Evolutionary conservation across 176 grass and related monocot genomes (phyloP).

Genomic region (Pontederia crassipes): DNA sequence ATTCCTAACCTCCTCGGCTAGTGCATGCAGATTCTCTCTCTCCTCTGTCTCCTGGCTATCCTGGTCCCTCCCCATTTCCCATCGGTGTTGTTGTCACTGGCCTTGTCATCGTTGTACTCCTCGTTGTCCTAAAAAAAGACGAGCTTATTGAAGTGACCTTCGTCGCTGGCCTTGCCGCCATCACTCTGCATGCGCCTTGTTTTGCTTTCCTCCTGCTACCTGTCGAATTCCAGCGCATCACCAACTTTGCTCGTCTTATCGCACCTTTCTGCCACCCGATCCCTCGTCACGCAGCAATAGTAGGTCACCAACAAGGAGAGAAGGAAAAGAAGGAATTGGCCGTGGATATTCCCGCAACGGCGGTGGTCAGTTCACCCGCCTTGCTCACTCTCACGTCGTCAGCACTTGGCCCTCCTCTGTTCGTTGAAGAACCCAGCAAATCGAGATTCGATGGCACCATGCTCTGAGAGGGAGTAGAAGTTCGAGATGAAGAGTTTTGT

Average conservation of each 20-base stretch:
- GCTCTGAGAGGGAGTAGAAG: conserved; percentile 18
- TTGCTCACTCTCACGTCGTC: neutral
- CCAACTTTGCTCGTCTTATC: too few relatives aligned
- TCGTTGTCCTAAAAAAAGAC: too few relatives aligned
- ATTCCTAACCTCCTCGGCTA: too few relatives aligned
- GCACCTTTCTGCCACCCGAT: too few relatives aligned
- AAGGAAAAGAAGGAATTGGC: conserved; percentile 41
- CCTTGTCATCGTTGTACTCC: too few relatives aligned
- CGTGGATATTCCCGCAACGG: conserved; percentile 42
- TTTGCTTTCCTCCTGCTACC: neutral
- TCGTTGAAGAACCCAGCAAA: conserved; percentile 38
- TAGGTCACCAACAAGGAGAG: conserved; percentile 39
- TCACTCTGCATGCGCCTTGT: too few relatives aligned
- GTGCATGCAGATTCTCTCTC: too few relatives aligned
- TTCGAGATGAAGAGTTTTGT: conserved; percentile 15
- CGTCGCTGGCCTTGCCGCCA: too few relatives aligned
- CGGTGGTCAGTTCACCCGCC: conserved; percentile 32
- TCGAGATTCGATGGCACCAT: conserved; percentile 57
- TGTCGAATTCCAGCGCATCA: neutral
- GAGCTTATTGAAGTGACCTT: too few relatives aligned
- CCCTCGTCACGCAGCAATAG: conserved; percentile 20
- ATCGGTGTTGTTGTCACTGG: too few relatives aligned
- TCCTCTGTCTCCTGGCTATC: too few relatives aligned
- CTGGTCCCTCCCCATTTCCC: too few relatives aligned
- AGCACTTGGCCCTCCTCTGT: conserved; percentile 23